phyloP scores from a whole-genome alignment of 2,329 filamentous ascomycete species.

The Colletotrichum gigasporum region DNA sequence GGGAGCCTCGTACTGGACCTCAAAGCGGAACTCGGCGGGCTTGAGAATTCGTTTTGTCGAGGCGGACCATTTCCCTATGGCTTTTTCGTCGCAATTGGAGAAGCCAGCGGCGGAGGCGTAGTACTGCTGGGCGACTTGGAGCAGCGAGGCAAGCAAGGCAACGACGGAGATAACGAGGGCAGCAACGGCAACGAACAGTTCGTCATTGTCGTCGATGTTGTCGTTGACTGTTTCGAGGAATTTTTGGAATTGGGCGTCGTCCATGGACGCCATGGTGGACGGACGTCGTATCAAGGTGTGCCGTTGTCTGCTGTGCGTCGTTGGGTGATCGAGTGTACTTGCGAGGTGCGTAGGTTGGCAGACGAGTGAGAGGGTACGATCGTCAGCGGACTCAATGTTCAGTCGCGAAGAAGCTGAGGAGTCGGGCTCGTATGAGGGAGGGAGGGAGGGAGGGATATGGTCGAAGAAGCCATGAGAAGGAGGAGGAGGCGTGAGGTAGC shows the following conservation, averaged over 20 bases:
- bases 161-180: slow-evolving; percentile 59
- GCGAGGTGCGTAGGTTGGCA: too few species aligned
- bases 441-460: not conserved
- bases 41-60: slow-evolving; percentile 51
- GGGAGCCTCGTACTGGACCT: slow-evolving; percentile 58
- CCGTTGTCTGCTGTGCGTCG: not conserved
- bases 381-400: not conserved
- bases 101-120: slow-evolving; percentile 60
- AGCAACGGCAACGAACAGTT: slow-evolving; percentile 51
- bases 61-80: slow-evolving; percentile 57
- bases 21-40: slow-evolving; percentile 56
- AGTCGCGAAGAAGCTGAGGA: not conserved
- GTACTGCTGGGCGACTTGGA: slow-evolving; percentile 62
- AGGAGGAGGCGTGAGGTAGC: not conserved
- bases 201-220: slow-evolving; percentile 34
- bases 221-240: slow-evolving; percentile 17
- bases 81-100: slow-evolving; percentile 55
- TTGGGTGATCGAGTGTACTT: not conserved
- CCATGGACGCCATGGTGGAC: slow-evolving; percentile 15
- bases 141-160: slow-evolving; percentile 53
- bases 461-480: slow-evolving; percentile 7
- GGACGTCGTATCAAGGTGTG: not conserved
- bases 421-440: not conserved
- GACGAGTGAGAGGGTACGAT: not conserved
- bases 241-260: slow-evolving; percentile 5